Conservation (phyloP, 2,329 filamentous ascomycete genomes). For the Alternaria sp. region DNA sequence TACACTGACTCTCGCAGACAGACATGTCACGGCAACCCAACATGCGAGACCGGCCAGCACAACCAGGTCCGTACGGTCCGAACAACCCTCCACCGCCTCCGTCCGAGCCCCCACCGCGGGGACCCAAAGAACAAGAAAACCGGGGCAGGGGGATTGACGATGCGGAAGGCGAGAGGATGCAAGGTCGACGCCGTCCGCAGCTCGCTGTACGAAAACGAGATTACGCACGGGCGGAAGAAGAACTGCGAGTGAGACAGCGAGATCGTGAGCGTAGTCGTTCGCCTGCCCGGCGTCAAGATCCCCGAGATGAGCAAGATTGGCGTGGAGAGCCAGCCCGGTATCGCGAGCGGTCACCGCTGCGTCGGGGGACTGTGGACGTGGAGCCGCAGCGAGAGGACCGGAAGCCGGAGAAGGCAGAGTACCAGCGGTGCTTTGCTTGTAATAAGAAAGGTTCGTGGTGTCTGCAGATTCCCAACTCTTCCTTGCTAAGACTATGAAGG, state of each 20-base stretch:
- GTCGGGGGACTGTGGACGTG: not conserved
- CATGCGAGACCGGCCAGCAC: not conserved
- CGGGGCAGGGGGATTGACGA: not conserved
- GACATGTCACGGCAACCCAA: not conserved
- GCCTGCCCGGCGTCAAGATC: not conserved
- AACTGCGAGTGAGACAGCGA: not conserved
- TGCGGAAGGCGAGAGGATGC: not conserved
- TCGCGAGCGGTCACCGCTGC: not conserved
- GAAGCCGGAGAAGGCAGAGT: not conserved
- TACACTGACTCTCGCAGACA: not conserved
- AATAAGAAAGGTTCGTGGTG: not conserved
- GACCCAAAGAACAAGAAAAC: not conserved
- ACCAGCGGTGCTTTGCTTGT: not conserved
- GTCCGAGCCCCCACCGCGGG: not conserved
- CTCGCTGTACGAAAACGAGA: not conserved
- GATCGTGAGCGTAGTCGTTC: not conserved
- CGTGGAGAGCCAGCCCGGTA: not conserved
- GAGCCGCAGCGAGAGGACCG: not conserved
- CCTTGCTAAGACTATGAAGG: not conserved
- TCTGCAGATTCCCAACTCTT: no score
- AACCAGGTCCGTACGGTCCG: slow-evolving; percentile 5
- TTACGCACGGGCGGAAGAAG: not conserved
- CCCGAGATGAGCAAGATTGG: not conserved
- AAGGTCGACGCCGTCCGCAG: not conserved
- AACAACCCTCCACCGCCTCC: slow-evolving; percentile 13